A percentile compares a stretch with the other conserved stretches of the same genome.
These are phyloP conservation scores for Acanthamoeba culbertsoni DNA, from an alignment of 208 protist genomes.

Conservation along the genomic window DNA sequence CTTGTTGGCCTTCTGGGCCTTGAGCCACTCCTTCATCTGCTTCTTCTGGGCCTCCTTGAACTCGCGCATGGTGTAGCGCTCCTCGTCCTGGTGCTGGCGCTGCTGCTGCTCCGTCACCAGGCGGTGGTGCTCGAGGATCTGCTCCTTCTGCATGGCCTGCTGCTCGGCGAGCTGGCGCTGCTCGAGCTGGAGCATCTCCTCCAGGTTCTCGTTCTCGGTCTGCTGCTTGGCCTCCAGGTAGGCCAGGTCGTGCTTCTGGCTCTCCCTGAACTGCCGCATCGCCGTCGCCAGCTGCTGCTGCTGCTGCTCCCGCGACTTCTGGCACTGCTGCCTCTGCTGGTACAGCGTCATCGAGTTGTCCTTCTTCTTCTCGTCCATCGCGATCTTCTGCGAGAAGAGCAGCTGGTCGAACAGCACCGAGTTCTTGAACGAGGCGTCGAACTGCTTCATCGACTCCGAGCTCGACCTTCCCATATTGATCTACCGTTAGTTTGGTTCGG, in stretches of 20 bases:
- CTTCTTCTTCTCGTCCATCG: conserved; percentile 38
- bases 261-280: conserved; percentile 15
- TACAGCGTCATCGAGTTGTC: not conserved
- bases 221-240: not conserved
- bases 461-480: not conserved
- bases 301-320: conserved; percentile 29
- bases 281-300: not conserved
- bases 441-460: not conserved
- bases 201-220: not conserved
- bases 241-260: not conserved
- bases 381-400: conserved; percentile 10
- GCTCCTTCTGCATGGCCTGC: conserved; percentile 45
- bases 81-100: conserved; percentile 29
- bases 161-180: not conserved
- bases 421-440: conserved; percentile 22
- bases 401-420: conserved; percentile 7
- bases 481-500: too few relatives aligned
- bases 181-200: not conserved
- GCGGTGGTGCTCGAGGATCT: not conserved
- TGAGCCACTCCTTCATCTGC: conserved; percentile 35
- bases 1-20: not conserved
- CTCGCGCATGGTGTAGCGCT: not conserved
- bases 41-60: conserved; percentile 52
- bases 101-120: conserved; percentile 47
- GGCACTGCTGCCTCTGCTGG: conserved; percentile 5